These are phyloP conservation scores for Ascomycota sp. DNA, from an alignment of 2,329 filamentous ascomycete species.

Conservation along the genomic window DNA sequence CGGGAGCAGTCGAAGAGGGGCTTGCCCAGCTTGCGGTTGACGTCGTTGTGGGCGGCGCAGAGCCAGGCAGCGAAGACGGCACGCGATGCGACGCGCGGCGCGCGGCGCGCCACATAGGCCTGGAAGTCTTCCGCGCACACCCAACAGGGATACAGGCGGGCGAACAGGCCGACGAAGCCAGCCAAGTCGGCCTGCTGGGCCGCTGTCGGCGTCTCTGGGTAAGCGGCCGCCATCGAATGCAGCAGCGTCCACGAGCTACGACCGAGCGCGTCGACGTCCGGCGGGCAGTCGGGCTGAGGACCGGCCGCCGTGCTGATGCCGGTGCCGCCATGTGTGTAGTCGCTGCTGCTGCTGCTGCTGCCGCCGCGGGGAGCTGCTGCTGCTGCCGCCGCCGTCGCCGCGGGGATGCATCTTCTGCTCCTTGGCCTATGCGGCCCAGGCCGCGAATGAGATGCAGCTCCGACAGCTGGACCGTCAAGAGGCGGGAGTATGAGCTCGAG, in stretches of 20 bases:
- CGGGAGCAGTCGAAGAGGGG: constrained; percentile 67
- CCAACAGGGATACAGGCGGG: constrained; percentile 87
- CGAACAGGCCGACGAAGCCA: constrained; percentile 62
- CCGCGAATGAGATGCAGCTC: constrained; percentile 12
- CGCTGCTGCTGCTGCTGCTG: no score
- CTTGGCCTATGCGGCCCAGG: constrained; percentile 9
- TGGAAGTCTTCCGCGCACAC: constrained; percentile 85
- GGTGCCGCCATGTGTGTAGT: no score
- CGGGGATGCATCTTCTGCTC: constrained; percentile 7
- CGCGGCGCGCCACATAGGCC: constrained; percentile 53
- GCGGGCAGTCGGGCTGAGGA: constrained; percentile 52
- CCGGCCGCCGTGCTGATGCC: no score
- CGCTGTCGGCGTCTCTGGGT: constrained; percentile 49
- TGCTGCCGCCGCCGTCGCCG: constrained; percentile 1
- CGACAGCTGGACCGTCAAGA: constrained; percentile 9
- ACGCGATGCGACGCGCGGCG: constrained; percentile 35
- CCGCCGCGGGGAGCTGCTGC: no score
- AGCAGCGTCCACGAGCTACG: constrained; percentile 84
- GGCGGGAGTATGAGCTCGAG: neutral
- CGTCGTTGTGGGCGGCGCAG: constrained; percentile 71
- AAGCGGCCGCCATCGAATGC: constrained; percentile 75
- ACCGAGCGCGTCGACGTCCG: constrained; percentile 74
- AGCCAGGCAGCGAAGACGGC: constrained; percentile 66
- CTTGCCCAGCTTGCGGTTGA: constrained; percentile 83
- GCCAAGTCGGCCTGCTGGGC: constrained; percentile 56